Conservation (phyloP, 768 basidiomycete species). For the Suillus tomentosus region DNA sequence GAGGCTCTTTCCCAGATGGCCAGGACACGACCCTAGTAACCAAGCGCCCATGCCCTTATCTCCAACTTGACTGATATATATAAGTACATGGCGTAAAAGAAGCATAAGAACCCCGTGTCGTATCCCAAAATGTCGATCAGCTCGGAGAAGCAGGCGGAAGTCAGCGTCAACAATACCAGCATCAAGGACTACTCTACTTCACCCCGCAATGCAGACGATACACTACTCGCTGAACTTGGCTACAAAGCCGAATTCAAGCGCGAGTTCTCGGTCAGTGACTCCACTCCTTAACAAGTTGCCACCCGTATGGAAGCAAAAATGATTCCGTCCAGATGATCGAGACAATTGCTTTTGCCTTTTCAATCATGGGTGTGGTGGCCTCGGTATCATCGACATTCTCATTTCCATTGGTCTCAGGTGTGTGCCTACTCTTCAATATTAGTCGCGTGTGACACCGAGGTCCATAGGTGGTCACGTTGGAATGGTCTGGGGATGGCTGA, state of each 20-base stretch:
- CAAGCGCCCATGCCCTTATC: conserved; percentile 22
- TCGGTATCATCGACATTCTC: conserved; percentile 67
- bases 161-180: conserved; percentile 16
- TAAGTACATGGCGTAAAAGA: not conserved
- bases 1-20: not conserved
- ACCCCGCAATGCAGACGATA: conserved; percentile 53
- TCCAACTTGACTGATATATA: conserved; percentile 7
- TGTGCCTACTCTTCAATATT: conserved; percentile 16
- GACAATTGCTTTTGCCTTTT: conserved; percentile 67
- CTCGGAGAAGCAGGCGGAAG: conserved; percentile 20
- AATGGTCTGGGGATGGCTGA: conserved; percentile 77
- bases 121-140: conserved; percentile 15
- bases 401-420: conserved; percentile 64
- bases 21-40: not conserved
- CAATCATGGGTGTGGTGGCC: conserved; percentile 73
- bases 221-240: conserved; percentile 61
- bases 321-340: conserved; percentile 47
- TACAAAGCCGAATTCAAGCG: conserved; percentile 75
- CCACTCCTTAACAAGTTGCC: not conserved
- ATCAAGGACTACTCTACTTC: conserved; percentile 19
- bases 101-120: conserved; percentile 8
- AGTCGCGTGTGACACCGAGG: not conserved
- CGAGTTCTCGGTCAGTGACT: conserved; percentile 67
- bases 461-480: conserved; percentile 69
- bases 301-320: not conserved